Evolutionary conservation across 2,329 filamentous ascomycete genomes (phyloP).

Genomic region (Alternaria arborescens): DNA sequence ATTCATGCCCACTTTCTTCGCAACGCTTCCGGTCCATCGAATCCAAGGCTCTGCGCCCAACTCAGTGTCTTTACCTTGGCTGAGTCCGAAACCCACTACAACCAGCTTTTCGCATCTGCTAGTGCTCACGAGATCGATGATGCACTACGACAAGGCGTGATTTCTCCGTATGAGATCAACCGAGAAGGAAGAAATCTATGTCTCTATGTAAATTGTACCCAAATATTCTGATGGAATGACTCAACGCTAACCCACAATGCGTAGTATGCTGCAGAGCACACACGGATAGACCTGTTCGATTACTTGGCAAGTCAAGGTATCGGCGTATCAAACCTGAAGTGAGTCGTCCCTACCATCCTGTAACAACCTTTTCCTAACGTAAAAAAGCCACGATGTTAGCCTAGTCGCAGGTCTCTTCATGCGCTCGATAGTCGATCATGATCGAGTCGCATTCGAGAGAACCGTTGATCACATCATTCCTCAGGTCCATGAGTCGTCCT

Average conservation of each 20-base stretch:
- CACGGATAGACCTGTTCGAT: slow-evolving; percentile 14
- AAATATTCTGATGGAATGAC: neutral
- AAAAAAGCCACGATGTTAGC: slow-evolving; percentile 6
- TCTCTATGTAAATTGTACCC: slow-evolving; percentile 10
- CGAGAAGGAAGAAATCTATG: slow-evolving; percentile 9
- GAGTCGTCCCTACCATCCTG: neutral
- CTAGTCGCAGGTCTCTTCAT: slow-evolving; percentile 7
- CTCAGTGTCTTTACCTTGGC: slow-evolving; percentile 11
- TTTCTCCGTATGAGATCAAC: slow-evolving; percentile 22
- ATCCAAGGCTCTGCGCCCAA: slow-evolving; percentile 4
- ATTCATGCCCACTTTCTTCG: slow-evolving; percentile 10
- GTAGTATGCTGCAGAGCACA: slow-evolving; percentile 11
- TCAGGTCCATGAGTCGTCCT: slow-evolving; percentile 8
- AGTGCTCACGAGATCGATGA: slow-evolving; percentile 17
- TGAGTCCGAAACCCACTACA: slow-evolving; percentile 3
- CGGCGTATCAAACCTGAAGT: slow-evolving; percentile 17
- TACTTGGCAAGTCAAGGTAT: slow-evolving; percentile 25
- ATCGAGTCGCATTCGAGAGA: neutral
- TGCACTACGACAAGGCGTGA: slow-evolving; percentile 18
- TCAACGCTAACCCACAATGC: neutral
- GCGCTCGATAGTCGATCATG: slow-evolving; percentile 6
- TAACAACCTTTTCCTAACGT: neutral
- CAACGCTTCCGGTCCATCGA: neutral
- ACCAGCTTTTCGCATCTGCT: slow-evolving; percentile 9
- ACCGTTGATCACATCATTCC: slow-evolving; percentile 6